phyloP scores from a whole-genome alignment of 2,329 filamentous ascomycete species.

The Tolypocladium ophioglossoides region DNA sequence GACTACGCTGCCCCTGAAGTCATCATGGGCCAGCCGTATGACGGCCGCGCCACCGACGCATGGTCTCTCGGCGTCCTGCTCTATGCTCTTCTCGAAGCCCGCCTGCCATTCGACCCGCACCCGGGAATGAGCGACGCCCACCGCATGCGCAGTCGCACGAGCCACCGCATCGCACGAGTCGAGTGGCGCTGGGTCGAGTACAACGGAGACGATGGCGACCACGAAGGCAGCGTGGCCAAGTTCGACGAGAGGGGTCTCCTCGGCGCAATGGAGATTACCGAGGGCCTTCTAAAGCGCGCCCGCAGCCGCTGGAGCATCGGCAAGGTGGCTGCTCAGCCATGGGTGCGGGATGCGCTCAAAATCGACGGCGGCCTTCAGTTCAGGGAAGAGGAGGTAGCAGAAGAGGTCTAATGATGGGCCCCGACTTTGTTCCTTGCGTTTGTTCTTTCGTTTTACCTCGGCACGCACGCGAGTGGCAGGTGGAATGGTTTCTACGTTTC shows the following conservation, averaged over 20 bases:
- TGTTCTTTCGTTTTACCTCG: neutral
- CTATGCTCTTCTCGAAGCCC: conserved; percentile 87
- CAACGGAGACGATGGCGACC: conserved; percentile 75
- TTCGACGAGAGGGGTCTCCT: conserved; percentile 55
- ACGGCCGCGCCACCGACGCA: conserved; percentile 82
- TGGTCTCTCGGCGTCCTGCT: conserved; percentile 92
- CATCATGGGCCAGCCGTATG: conserved; percentile 88
- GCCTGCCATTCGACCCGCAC: conserved; percentile 83
- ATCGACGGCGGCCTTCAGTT: conserved; percentile 53
- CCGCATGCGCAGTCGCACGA: conserved; percentile 69
- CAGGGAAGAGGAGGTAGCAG: conserved; percentile 46
- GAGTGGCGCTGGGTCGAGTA: conserved; percentile 94
- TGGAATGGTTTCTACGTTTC: no score
- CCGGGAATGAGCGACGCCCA: conserved; percentile 69
- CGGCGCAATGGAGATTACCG: conserved; percentile 72
- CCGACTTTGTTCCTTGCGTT: neutral
- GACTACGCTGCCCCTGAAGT: conserved; percentile 97
- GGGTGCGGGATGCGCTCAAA: conserved; percentile 65
- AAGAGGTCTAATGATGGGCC: conserved; percentile 31
- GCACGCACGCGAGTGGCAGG: neutral
- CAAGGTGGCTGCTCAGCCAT: conserved; percentile 60
- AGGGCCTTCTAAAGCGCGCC: conserved; percentile 73
- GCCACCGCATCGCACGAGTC: conserved; percentile 87
- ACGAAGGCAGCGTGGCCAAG: conserved; percentile 55
- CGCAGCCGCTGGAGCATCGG: conserved; percentile 67